Base-by-base conservation (phyloP, 306 rosid genomes). In the Cicer bijugum region DNA sequence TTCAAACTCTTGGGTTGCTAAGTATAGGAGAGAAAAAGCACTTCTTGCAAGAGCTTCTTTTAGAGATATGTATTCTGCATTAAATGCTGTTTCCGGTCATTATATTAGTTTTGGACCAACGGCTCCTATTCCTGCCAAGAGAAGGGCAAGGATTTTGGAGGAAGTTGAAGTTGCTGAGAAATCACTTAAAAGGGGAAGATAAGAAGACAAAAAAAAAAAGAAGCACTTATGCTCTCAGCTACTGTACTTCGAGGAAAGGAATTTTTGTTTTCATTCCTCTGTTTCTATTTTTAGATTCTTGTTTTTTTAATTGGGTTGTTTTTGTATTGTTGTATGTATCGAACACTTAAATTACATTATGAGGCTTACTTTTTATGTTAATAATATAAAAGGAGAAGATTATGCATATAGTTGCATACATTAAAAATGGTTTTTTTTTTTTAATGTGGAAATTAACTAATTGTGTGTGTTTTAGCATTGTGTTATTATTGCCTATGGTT, bases 41-140 rank as follows among this genome's bases (percentile, higher is more conserved):
- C 80, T 95, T 79, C 83, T 91, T 15, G 91, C 91, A n/a, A 76
- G 97, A 78, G 74, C 81, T 75, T 95, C 99, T 19, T 95, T 91
- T 43, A 78, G 99, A 45, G 99, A 95, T 75, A 87, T 95, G 11
- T 95, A 95, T 74, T 95, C 97, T 1, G 99, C 97, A 0, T 72
- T 95, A 45, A 95, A 92, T 69, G 99, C 99, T 0, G 96, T 95
- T 23, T 95, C 99, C 0, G 97, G 99, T 0, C 99, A 95, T 71
- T 95, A 95, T 63, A 87, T 95, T 55, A 90, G 99, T 68, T 95
- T 92, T 47, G 99, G 99, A 9, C 97, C 99, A 4, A 87, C 97
- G 1, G 92, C 99, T 51, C 99, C 97, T 33, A 86, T 95, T 56
- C 99, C 99, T 15, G 92, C 93, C 0, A 92, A 95, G 84, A 77